Evolutionary conservation across 2,329 filamentous ascomycete species (phyloP).

Genomic region (Aspergillus piperis): DNA sequence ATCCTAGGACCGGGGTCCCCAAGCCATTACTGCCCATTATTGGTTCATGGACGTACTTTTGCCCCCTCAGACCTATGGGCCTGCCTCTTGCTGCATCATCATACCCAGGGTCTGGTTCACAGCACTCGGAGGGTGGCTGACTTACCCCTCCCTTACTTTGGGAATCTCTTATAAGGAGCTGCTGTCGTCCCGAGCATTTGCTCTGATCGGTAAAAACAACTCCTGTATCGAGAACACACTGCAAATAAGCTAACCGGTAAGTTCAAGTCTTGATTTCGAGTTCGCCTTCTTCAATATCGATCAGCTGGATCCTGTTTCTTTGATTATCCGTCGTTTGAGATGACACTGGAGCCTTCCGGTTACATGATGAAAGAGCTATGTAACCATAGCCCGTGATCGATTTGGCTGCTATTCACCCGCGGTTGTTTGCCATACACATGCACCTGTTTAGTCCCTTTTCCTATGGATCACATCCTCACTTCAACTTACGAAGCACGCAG

Average conservation of each 20-base stretch:
- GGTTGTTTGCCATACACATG: neutral
- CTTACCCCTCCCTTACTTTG: conserved; percentile 19
- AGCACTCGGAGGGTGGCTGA: neutral
- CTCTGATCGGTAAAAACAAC: neutral
- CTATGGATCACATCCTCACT: neutral
- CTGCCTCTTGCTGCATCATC: conserved; percentile 12
- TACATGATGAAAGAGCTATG: conserved; percentile 2
- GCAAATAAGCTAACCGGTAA: neutral
- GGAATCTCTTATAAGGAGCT: neutral
- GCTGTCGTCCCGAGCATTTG: neutral
- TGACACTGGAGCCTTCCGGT: neutral
- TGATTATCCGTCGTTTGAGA: neutral
- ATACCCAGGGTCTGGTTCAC: conserved; percentile 15
- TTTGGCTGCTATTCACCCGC: neutral
- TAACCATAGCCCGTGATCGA: neutral
- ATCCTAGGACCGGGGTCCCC: neutral
- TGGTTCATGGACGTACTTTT: conserved; percentile 10
- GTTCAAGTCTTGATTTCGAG: neutral
- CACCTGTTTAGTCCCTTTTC: neutral
- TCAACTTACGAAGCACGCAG: conserved; percentile 5
- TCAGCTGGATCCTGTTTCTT: neutral
- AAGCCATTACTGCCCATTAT: conserved; percentile 9
- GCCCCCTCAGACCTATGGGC: conserved; percentile 4
- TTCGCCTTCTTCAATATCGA: neutral
- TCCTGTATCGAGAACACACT: neutral